Base-by-base conservation (phyloP, 768 basidiomycete species). In the Lactarius sp. region DNA sequence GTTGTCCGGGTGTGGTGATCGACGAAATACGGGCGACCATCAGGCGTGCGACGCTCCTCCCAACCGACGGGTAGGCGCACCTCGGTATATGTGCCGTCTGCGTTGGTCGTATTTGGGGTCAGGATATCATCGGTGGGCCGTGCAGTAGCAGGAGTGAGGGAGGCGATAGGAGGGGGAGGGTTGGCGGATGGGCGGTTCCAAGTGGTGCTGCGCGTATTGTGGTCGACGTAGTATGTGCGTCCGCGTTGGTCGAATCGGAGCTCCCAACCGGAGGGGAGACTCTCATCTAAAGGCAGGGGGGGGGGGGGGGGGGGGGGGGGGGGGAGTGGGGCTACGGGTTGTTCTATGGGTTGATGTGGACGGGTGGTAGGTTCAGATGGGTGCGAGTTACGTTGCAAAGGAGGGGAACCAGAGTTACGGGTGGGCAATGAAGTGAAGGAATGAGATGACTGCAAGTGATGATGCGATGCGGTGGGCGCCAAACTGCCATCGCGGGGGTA, bases 1-100 rank as follows among this genome's bases (percentile, higher is more conserved):
- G 93, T 95, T 41, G 92, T 92, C 41, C 92, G 81, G 0, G 88
- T 81, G 70, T 82, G 90, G 74, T 94, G 90, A 71, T 95, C 84
- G 20, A 85, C 84, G 61, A 85, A 86, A 72, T 86, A 86, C 12
- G 84, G 81, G 52, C 93, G 79, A 0, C 93, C 93, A 74, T 94
- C 91, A n/a, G 90, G 83, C 2, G 92, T 93, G 62, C 87, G 85
- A 52, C 93, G 84, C 71, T 94, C 93, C 75, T 95, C 94, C 93
- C 94, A 96, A 20, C 93, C 93, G 7, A 88, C 81, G 0, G 93
- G 93, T 9, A 96, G 78, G 10, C 90, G 91, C 10, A 87, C 78
- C 68, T 86, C 85, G 1, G 79, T 77, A 69, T 85, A 85, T 3
- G 68, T 70, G 4, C 71, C 68, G 39, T 77, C 70, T 14, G 66